Evolutionary conservation across 2,329 filamentous ascomycete species (phyloP), one percentile per base, ranked within the genome.

Genomic region (Aphanoascus verrucosus): DNA sequence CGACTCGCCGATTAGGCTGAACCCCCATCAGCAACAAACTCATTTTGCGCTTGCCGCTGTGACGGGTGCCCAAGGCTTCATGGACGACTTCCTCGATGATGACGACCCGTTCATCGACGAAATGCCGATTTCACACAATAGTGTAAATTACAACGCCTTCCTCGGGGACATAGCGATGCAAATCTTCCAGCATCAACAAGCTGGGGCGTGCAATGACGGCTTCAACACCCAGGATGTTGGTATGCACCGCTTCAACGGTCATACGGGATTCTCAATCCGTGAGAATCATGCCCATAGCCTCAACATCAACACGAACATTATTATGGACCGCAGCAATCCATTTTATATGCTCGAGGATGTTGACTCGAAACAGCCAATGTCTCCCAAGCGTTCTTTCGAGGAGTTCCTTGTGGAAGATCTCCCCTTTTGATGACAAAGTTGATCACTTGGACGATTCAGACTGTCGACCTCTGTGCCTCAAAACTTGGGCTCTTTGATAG

Each of bases 321-420:
- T 58, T 42, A 58, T 58, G 56, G 12, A 38, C 19, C 56, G 56
- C 40, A 58, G 56, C 44, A 44, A 60, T 31, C 58, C 58, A 0
- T 60, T 60, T 31, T 15, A 23, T 34, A n/a, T 15, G n/a, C 42
- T 9, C 6, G 3, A 28, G 23, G 23, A 28, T 4, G 3, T 7
- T 3, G 23, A 28, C 23, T 28, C 7, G 7, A 28, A 28, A 28
- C 23, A 28, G 23, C 23, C 23, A 28, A 15, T 46, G 50, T 52
- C 50, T 20, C 32, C 35, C 7, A 47, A 45, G 46, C 37, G 54
- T 17, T 58, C 57, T 9, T 56, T 59, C 50, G 57, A 59, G 6
- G 14, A 52, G 5, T 57, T 56, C 7, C n/a, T 57, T n/a, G 15
- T 40, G n/a, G 53, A 51, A 8, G 46, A 53, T 34, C 32, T 49